Evolutionary conservation across 257 asterid genomes (phyloP), one percentile per base, ranked within the genome.

Genomic region (Penstemon barbatus): DNA sequence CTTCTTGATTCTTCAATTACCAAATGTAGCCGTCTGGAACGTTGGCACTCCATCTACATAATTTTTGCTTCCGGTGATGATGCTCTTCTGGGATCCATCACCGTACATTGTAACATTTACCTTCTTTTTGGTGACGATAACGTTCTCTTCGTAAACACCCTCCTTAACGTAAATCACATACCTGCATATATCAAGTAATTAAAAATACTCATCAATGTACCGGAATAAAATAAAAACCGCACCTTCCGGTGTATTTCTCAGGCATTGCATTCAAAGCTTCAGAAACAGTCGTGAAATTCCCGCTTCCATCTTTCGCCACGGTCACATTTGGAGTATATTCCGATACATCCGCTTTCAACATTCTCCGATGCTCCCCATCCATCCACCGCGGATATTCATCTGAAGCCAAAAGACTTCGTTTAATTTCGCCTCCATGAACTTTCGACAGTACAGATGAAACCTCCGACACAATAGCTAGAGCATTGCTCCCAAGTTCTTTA

Each of bases 31-130:
- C 3, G 96, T 90, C 61, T 82, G 87, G 57, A 46, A 88, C n/a
- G 92, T 84, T 25, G 96, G 83, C 2, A 81, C 78, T 66, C 97
- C 99, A 43, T 93, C 97, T 0, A 77, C 91, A 25, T 57, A 85
- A 37, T 83, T 90, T 78, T 90, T 93, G 79, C 54, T 83, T 48
- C 97, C 97, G 0, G 91, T 79, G 76, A 93, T 56, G 7, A 93
- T 60, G 80, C 85, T 87, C 78, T 93, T 93, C 72, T 93, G 96
- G 0, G 99, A 93, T 76, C 99, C 99, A 3, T 81, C 97, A 9
- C 99, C 99, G 18, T 81, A 79, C 40, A 93, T 85, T 11, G 99
- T 88, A 3, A 93, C 63, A 55, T 93, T 93, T 4, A 53, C 85
- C 96, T 89, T 89, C 41, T 80, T 75, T 74, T 85, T 89, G 2